Evolutionary conservation across 2,329 filamentous ascomycete species (phyloP), one percentile per base, ranked within the genome.

Genomic region (Arthrobotrys conoides): DNA sequence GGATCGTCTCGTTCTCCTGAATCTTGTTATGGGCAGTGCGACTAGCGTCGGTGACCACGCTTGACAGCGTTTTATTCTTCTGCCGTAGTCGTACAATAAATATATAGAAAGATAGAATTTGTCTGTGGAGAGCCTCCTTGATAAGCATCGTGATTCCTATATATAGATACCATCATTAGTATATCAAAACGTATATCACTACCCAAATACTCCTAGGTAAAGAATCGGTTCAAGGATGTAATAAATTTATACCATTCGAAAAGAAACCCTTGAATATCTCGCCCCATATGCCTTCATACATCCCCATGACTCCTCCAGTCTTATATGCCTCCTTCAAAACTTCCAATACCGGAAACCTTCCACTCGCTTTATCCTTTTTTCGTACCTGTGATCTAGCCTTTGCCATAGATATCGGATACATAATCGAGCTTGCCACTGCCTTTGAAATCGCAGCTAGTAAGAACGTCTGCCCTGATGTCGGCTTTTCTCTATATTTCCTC

Each of bases 371-470:
- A 22, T 83, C 84, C 0, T 78, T 83, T 27, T 83, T 84, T 0
- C 88, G 87, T 24, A 91, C 88, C 83, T 96, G 93, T 2, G 93
- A 88, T 27, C 93, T 88, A 1, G 92, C 90, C 85, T 95, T 95
- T n/a, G 93, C 93, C 33, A 94, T 90, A 71, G 92, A 92, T 83
- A 97, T 91, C 0, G 94, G 94, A 83, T 97, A 97, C 0, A 92
- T 97, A 72, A 94, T 85, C 0, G 89, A 88, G 6, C 91, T 93
- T 0, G 93, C 93, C 24, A 91, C 86, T 0, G 90, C 90, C 85
- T 97, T 97, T 84, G 92, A 94, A 27, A 91, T 83, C 0, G 93
- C 93, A 0, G 94, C 93, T 10, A 92, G 84, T 0, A 92, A 83
- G 82, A 92, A 92, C 0, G 88, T 91, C 8, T 88, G 82, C 51